Percentiles rank a stretch among this genome's conserved stretches.
Conservation (phyloP, 805 yeast genomes). For the Suhomyces faveliae region DNA sequence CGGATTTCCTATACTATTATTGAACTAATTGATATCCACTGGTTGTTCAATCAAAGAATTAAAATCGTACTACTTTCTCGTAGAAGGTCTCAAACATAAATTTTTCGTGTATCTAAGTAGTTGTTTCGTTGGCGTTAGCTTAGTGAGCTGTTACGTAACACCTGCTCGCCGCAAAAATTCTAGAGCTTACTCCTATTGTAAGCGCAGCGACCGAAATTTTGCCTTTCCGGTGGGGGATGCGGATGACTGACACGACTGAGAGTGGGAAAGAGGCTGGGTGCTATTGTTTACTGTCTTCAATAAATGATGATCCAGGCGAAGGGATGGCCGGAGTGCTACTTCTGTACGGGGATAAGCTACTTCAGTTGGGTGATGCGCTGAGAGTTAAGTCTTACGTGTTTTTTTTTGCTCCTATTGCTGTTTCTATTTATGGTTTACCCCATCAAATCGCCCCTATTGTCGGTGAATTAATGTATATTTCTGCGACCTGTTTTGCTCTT, state of each 20-base stretch:
- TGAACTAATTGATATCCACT: not conserved
- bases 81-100: not conserved
- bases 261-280: not conserved
- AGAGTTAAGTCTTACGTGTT: too few species aligned
- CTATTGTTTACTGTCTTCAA: not conserved
- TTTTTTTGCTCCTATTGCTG: not conserved
- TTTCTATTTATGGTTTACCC: not conserved
- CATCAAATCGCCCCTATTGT: not conserved
- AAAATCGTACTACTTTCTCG: not conserved
- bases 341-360: too few species aligned
- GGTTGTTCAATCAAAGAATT: not conserved
- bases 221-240: not conserved
- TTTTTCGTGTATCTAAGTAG: constrained; percentile 5
- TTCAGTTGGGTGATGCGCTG: too few species aligned
- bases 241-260: not conserved
- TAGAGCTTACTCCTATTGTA: constrained; percentile 1
- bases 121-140: constrained; percentile 2
- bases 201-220: constrained; percentile 1
- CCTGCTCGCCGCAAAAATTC: not conserved
- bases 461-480: not conserved
- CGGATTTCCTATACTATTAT: not conserved
- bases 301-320: not conserved
- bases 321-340: too few species aligned
- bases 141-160: constrained; percentile 4
- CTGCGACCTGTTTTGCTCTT: not conserved